Evolutionary conservation across 805 yeast genomes (phyloP).

Genomic region (Scheffersomyces coipomensis): DNA sequence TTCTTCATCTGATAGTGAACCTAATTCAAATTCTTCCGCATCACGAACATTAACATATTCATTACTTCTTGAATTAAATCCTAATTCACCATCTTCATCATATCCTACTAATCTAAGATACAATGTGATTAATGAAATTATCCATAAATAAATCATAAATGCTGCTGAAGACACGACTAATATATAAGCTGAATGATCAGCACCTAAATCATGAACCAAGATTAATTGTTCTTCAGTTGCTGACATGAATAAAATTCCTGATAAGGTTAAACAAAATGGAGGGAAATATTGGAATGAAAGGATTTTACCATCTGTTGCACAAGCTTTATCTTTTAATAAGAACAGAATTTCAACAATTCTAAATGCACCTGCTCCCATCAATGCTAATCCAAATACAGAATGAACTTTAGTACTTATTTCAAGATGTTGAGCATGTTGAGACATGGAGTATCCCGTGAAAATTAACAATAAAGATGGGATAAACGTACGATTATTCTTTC

Average conservation of each 20-base stretch:
- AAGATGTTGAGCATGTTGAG: slow-evolving; percentile 78
- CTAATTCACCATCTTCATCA: slow-evolving; percentile 37
- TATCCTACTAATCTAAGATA: slow-evolving; percentile 49
- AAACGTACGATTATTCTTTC: slow-evolving; percentile 61
- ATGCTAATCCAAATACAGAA: slow-evolving; percentile 75
- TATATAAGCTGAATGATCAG: slow-evolving; percentile 84
- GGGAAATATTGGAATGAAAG: slow-evolving; percentile 83
- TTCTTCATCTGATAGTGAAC: no score
- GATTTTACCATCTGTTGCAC: slow-evolving; percentile 42
- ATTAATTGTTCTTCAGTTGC: slow-evolving; percentile 88
- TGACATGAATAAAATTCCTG: slow-evolving; percentile 85
- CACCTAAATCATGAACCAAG: slow-evolving; percentile 67
- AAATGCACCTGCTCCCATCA: slow-evolving; percentile 74
- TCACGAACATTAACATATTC: slow-evolving; percentile 14
- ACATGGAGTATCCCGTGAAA: slow-evolving; percentile 94
- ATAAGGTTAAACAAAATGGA: slow-evolving; percentile 71
- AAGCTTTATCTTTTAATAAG: slow-evolving; percentile 61
- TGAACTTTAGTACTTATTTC: slow-evolving; percentile 84
- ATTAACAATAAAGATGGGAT: slow-evolving; percentile 81
- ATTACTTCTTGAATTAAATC: slow-evolving; percentile 7
- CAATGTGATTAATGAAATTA: slow-evolving; percentile 55
- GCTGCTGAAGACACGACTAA: slow-evolving; percentile 72
- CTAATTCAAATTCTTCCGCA: slow-evolving; percentile 35
- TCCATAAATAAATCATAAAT: slow-evolving; percentile 66
- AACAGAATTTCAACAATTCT: slow-evolving; percentile 81